Evolutionary conservation across 169 alveolate genomes (phyloP).

Genomic region (Babesia sp.): DNA sequence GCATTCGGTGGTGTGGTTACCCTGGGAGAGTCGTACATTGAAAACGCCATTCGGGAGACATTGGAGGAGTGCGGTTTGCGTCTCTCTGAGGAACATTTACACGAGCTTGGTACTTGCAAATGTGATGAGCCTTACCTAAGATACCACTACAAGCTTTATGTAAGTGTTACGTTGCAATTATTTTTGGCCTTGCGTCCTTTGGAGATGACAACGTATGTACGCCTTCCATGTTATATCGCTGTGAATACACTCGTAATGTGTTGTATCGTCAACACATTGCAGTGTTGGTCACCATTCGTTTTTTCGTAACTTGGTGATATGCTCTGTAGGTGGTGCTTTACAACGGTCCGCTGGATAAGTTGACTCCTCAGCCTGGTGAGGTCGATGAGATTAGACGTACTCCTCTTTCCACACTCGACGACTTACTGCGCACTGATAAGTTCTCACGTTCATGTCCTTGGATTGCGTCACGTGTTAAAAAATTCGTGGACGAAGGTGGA

Average conservation of each 20-base stretch:
- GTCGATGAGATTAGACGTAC: slow-evolving; percentile 26
- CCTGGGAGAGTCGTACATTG: slow-evolving; percentile 57
- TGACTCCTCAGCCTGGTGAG: slow-evolving; percentile 39
- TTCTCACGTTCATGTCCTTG: slow-evolving; percentile 30
- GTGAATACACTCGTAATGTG: too few relatives aligned
- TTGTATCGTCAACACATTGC: background rate
- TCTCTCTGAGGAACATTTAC: slow-evolving; percentile 59
- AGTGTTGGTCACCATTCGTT: background rate
- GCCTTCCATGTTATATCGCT: background rate
- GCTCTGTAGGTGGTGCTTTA: slow-evolving; percentile 29
- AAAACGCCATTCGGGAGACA: slow-evolving; percentile 67
- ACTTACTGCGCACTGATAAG: background rate
- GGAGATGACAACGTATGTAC: background rate
- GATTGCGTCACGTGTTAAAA: slow-evolving; percentile 8
- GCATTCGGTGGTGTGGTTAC: slow-evolving; percentile 77
- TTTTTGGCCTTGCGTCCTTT: background rate
- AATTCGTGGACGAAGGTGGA: slow-evolving; percentile 28
- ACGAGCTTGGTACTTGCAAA: slow-evolving; percentile 56
- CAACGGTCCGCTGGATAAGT: slow-evolving; percentile 26
- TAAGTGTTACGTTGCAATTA: slow-evolving; percentile 4
- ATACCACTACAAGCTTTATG: slow-evolving; percentile 55
- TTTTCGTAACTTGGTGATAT: background rate
- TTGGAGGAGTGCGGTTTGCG: slow-evolving; percentile 70
- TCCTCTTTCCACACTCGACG: slow-evolving; percentile 22
- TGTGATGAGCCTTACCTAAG: slow-evolving; percentile 48